These are phyloP conservation scores for Fusarium liriodendri DNA, from an alignment of 2,329 filamentous ascomycete species.

Conservation along the genomic window DNA sequence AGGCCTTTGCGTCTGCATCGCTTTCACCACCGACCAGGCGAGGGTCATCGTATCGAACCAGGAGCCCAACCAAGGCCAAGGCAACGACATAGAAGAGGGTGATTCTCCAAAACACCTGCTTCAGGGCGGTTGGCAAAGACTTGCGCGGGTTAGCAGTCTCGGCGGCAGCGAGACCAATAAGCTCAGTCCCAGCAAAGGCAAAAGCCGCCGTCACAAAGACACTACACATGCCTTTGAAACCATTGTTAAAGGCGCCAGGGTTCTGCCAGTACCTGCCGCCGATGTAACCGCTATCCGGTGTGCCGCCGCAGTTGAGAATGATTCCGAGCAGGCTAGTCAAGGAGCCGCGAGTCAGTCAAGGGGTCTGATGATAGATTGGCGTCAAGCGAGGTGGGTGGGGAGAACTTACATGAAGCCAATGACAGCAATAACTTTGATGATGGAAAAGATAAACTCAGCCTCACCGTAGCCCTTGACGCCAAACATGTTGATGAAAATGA, in stretches of 20 bases:
- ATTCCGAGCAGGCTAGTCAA: slow-evolving; percentile 79
- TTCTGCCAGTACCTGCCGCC: slow-evolving; percentile 81
- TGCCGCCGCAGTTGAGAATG: slow-evolving; percentile 86
- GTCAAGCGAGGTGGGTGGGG: not conserved
- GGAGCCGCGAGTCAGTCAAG: slow-evolving; percentile 19
- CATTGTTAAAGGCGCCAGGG: slow-evolving; percentile 87
- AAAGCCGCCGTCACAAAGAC: slow-evolving; percentile 84
- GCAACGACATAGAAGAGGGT: slow-evolving; percentile 90
- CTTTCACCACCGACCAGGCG: slow-evolving; percentile 68
- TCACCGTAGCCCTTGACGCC: slow-evolving; percentile 91
- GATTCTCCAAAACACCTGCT: slow-evolving; percentile 96
- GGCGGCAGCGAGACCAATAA: slow-evolving; percentile 81
- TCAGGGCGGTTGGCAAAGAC: slow-evolving; percentile 85
- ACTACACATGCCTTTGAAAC: slow-evolving; percentile 84
- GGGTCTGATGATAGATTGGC: slow-evolving; percentile 43
- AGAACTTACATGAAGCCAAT: slow-evolving; percentile 83
- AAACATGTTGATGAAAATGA: slow-evolving; percentile 86
- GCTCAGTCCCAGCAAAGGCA: slow-evolving; percentile 79
- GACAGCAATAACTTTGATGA: slow-evolving; percentile 87
- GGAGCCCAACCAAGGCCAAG: slow-evolving; percentile 81
- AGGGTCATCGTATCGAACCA: slow-evolving; percentile 79
- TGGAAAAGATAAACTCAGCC: slow-evolving; percentile 87
- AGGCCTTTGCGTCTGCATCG: slow-evolving; percentile 77
- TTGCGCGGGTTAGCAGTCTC: slow-evolving; percentile 85
- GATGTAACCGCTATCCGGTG: slow-evolving; percentile 79